Evolutionary conservation across 176 grass and related monocot genomes (phyloP).

Genomic region (Bonia amplexicaulis): DNA sequence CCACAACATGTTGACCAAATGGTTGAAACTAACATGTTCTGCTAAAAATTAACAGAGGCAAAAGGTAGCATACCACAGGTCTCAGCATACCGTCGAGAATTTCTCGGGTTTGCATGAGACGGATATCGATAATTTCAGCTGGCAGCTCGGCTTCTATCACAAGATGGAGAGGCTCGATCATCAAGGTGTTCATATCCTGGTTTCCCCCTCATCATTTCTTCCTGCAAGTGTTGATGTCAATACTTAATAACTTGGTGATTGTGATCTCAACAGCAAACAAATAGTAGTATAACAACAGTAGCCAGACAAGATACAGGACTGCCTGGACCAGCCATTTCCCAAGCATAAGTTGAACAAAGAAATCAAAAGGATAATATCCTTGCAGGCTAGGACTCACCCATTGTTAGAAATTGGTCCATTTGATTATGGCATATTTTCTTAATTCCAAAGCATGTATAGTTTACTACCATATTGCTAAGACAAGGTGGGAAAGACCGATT

Average conservation of each 20-base stretch:
- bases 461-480: no score
- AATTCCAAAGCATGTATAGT: no score
- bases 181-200: slow-evolving; percentile 51
- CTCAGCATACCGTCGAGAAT: slow-evolving; percentile 36
- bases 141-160: slow-evolving; percentile 48
- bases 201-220: slow-evolving; percentile 47
- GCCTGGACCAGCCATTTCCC: neutral
- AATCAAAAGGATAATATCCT: neutral
- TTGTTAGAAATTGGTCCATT: no score
- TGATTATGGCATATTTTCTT: no score
- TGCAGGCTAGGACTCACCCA: neutral
- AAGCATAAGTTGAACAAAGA: neutral
- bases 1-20: neutral
- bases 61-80: slow-evolving; percentile 33
- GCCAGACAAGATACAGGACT: neutral
- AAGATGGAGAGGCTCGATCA: slow-evolving; percentile 45
- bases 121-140: slow-evolving; percentile 31
- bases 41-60: neutral
- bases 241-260: neutral
- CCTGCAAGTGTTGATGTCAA: slow-evolving; percentile 22
- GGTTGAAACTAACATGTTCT: neutral
- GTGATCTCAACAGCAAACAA: neutral
- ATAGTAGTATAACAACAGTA: neutral
- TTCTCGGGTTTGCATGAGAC: slow-evolving; percentile 31
- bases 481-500: no score